Percentiles rank a stretch among this genome's conserved stretches.
These are phyloP conservation scores for Cicer chorassanicum DNA, from an alignment of 306 rosid species.

Conservation along the genomic window DNA sequence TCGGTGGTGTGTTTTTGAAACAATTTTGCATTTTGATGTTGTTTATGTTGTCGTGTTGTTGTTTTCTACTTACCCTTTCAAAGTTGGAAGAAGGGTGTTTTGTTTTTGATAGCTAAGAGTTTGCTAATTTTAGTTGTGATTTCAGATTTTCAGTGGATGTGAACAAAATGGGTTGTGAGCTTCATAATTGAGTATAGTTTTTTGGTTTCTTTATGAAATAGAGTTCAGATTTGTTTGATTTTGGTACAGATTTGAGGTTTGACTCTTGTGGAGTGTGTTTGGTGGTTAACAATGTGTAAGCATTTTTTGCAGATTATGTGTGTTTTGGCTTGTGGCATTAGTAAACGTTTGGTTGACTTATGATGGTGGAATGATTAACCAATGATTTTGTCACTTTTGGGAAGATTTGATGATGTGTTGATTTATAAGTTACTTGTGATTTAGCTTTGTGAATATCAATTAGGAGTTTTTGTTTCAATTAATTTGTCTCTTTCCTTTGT, in stretches of 20 bases:
- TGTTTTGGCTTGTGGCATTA: not conserved
- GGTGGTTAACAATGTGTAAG: constrained; percentile 16
- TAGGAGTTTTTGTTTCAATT: not conserved
- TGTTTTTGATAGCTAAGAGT: not conserved
- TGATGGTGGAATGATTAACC: constrained; percentile 30
- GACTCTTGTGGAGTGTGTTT: constrained; percentile 32
- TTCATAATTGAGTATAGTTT: not conserved
- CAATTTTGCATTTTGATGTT: constrained; percentile 36
- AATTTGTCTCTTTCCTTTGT: constrained; percentile 37
- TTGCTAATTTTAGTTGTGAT: constrained; percentile 4
- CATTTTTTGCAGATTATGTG: constrained; percentile 27
- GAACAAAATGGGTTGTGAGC: not conserved
- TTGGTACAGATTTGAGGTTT: constrained; percentile 23
- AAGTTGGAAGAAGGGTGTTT: not conserved
- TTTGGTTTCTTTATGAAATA: not conserved
- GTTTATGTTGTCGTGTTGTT: not conserved
- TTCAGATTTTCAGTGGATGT: not conserved
- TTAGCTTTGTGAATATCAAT: constrained; percentile 31
- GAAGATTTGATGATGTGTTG: constrained; percentile 40
- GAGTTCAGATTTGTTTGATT: constrained; percentile 44
- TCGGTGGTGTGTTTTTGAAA: constrained; percentile 34
- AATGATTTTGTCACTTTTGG: constrained; percentile 26
- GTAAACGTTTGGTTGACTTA: constrained; percentile 1
- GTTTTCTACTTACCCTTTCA: not conserved
- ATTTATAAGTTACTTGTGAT: constrained; percentile 26